Conservation (phyloP, 768 basidiomycete genomes). For the Lactarius evosmus region DNA sequence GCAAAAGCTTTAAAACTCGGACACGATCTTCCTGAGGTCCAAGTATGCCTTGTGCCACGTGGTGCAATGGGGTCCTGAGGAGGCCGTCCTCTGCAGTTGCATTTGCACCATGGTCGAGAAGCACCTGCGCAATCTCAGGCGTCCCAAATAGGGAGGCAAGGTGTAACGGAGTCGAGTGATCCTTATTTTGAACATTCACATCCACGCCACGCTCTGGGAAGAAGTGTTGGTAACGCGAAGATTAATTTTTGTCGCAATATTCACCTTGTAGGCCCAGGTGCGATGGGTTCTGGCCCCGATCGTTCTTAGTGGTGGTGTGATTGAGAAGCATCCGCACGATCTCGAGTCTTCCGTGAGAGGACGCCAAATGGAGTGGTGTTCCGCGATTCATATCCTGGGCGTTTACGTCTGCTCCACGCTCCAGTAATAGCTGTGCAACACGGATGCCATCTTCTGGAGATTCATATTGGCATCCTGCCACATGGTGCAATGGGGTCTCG, state of each 20-base stretch:
- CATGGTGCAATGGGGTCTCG: neutral
- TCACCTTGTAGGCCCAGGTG: neutral
- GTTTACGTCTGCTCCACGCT: neutral
- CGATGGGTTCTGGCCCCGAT: neutral
- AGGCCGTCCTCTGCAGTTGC: neutral
- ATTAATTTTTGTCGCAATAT: neutral
- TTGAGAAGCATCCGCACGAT: neutral
- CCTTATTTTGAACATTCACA: neutral
- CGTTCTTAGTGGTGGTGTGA: neutral
- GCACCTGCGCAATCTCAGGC: neutral
- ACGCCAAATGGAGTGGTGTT: neutral
- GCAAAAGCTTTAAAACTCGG: neutral
- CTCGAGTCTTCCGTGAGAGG: neutral
- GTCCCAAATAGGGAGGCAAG: neutral
- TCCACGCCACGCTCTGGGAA: neutral
- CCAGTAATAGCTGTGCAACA: neutral
- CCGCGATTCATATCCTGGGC: neutral
- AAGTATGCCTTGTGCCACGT: neutral
- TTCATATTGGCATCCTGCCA: neutral
- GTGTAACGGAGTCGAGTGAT: neutral
- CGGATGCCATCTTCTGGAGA: neutral
- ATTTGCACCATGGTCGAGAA: neutral
- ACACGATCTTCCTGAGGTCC: neutral
- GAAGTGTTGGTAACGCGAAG: neutral
- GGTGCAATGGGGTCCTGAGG: neutral